phyloP scores from a whole-genome alignment of 495 filamentous ascomycete genomes.

The Usnea hakonensis region DNA sequence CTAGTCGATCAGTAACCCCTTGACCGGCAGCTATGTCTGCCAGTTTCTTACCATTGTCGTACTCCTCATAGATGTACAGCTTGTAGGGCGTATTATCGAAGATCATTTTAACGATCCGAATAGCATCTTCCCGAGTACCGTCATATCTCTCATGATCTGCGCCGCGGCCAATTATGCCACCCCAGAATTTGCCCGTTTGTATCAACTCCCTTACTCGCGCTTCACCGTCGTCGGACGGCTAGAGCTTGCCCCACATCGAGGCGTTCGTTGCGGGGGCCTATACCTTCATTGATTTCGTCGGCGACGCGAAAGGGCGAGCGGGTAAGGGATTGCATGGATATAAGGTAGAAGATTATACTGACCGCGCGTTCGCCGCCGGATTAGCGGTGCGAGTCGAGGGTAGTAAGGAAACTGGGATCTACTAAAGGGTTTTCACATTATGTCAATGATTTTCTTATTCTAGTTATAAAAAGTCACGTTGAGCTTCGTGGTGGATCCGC shows the following conservation, averaged over 20 bases:
- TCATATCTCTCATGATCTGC: neutral
- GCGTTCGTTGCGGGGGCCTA: constrained; percentile 97
- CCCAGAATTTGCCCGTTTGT: neutral
- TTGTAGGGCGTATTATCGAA: neutral
- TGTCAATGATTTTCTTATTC: no score
- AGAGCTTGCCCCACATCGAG: constrained; percentile 33
- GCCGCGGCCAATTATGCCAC: neutral
- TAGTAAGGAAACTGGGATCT: no score
- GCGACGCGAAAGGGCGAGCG: constrained; percentile 95
- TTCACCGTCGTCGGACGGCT: neutral
- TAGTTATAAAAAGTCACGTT: no score
- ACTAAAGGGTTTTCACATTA: no score
- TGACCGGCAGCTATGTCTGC: constrained; percentile 25
- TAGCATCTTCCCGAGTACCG: neutral
- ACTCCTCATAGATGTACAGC: neutral
- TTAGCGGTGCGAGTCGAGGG: constrained; percentile 84
- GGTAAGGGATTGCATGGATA: constrained; percentile 90
- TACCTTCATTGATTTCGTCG: constrained; percentile 99
- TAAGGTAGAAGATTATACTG: constrained; percentile 97
- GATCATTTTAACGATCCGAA: neutral
- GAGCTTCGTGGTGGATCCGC: constrained; percentile 14
- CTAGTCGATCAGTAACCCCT: neutral
- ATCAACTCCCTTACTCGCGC: neutral
- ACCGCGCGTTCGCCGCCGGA: constrained; percentile 95
- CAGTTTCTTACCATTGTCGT: neutral